Evolutionary conservation across 306 rosid genomes (phyloP).

Genomic region (Dicorynia guianensis): DNA sequence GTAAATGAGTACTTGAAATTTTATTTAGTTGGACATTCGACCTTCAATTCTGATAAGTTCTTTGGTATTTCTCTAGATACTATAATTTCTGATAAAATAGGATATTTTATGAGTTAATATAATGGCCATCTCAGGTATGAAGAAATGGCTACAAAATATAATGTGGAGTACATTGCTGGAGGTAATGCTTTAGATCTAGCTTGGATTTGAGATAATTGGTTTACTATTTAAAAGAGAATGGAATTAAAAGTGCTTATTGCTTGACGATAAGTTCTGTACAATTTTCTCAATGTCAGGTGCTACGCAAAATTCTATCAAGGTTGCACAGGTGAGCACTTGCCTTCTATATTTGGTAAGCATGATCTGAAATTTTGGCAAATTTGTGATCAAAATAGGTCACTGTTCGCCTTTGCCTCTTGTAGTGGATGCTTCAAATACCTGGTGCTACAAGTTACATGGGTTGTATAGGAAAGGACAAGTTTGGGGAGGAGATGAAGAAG

Average conservation of each 20-base stretch:
- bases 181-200: constrained; percentile 57
- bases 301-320: constrained; percentile 88
- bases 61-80: not conserved
- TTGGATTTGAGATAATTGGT: constrained; percentile 25
- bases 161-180: constrained; percentile 95
- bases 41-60: not conserved
- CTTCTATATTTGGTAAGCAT: not conserved
- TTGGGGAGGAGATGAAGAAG: constrained; percentile 89
- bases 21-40: constrained; percentile 16
- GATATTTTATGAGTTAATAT: constrained; percentile 22
- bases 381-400: constrained; percentile 24
- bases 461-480: constrained; percentile 93
- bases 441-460: constrained; percentile 94
- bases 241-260: constrained; percentile 3
- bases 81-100: not conserved
- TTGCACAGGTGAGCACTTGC: constrained; percentile 76
- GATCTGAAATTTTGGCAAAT: constrained; percentile 4
- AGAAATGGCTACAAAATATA: constrained; percentile 61
- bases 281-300: constrained; percentile 66
- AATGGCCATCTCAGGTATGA: constrained; percentile 67
- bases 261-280: not conserved
- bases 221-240: not conserved
- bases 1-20: not conserved
- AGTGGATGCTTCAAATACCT: constrained; percentile 95
- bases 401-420: constrained; percentile 12